Evolutionary conservation across 2,329 filamentous ascomycete species (phyloP).

Genomic region (Pseudogymnoascus sp.): DNA sequence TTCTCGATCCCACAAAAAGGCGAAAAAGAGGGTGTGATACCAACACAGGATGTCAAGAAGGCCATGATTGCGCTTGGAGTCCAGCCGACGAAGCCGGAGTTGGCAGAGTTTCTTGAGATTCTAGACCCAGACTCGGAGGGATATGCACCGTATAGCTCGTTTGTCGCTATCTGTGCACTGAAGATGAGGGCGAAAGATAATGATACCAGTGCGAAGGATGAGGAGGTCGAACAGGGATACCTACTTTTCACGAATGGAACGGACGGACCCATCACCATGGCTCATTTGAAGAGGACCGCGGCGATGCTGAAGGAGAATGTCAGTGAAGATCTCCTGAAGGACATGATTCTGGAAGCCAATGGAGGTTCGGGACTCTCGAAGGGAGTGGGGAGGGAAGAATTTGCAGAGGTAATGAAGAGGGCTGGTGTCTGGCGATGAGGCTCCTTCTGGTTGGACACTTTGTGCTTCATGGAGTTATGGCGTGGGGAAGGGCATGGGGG

Average conservation of each 20-base stretch:
- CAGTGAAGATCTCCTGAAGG: slow-evolving; percentile 71
- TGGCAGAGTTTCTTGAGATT: slow-evolving; percentile 67
- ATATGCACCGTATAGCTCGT: slow-evolving; percentile 69
- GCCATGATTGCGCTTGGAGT: slow-evolving; percentile 65
- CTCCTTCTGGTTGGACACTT: background rate
- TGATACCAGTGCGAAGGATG: slow-evolving; percentile 45
- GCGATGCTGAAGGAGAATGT: slow-evolving; percentile 77
- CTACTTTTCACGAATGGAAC: slow-evolving; percentile 61
- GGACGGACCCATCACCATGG: slow-evolving; percentile 64
- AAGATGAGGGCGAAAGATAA: slow-evolving; percentile 60
- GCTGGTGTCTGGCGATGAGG: slow-evolving; percentile 26
- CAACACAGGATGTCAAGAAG: slow-evolving; percentile 50
- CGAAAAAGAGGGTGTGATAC: slow-evolving; percentile 65
- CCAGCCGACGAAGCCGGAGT: slow-evolving; percentile 56
- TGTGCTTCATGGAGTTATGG: slow-evolving; percentile 7
- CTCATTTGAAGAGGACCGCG: slow-evolving; percentile 70
- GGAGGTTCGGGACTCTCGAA: slow-evolving; percentile 62
- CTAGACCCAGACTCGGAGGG: slow-evolving; percentile 79
- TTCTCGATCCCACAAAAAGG: slow-evolving; percentile 62
- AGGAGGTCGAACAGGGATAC: slow-evolving; percentile 76
- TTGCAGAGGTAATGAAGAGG: slow-evolving; percentile 26
- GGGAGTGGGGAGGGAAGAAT: slow-evolving; percentile 58
- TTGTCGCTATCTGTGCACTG: slow-evolving; percentile 80
- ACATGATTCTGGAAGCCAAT: slow-evolving; percentile 95
- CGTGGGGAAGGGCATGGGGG: background rate